Evolutionary conservation across 108 stramenopile species (phyloP).

Genomic region (Conticribra weissflogii): DNA sequence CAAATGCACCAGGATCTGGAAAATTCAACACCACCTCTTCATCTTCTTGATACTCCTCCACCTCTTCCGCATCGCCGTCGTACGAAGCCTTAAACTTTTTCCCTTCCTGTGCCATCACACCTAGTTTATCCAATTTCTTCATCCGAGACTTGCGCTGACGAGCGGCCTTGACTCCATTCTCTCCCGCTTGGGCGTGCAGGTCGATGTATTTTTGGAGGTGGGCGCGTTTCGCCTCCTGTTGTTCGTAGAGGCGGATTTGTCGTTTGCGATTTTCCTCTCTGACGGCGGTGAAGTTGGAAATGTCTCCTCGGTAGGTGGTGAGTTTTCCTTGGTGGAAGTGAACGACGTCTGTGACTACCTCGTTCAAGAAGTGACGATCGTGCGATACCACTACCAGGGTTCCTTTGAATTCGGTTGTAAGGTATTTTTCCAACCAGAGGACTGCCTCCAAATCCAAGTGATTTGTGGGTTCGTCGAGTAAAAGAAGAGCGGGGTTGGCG

Average conservation of each 20-base stretch:
- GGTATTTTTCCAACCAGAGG: slow-evolving; percentile 90
- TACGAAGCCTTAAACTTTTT: slow-evolving; percentile 66
- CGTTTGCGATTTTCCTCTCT: slow-evolving; percentile 74
- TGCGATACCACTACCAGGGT: slow-evolving; percentile 93
- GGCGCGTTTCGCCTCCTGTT: slow-evolving; percentile 73
- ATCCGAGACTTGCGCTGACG: slow-evolving; percentile 68
- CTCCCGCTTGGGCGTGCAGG: slow-evolving; percentile 69
- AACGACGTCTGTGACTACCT: slow-evolving; percentile 87
- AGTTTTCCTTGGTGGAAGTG: slow-evolving; percentile 83
- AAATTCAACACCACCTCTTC: slow-evolving; percentile 74
- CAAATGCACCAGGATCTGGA: slow-evolving; percentile 80
- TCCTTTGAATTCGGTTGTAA: slow-evolving; percentile 70
- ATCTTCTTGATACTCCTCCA: slow-evolving; percentile 80
- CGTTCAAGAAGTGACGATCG: slow-evolving; percentile 91
- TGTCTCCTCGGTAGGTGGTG: slow-evolving; percentile 87
- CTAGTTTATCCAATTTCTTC: slow-evolving; percentile 80
- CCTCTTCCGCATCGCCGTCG: slow-evolving; percentile 69
- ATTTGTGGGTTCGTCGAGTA: slow-evolving; percentile 59
- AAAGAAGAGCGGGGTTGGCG: slow-evolving; percentile 79
- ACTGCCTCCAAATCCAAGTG: slow-evolving; percentile 44
- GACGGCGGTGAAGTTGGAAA: slow-evolving; percentile 81
- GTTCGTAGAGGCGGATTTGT: slow-evolving; percentile 65
- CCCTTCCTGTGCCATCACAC: slow-evolving; percentile 66
- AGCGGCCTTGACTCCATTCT: slow-evolving; percentile 73
- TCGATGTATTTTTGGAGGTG: slow-evolving; percentile 82